phyloP scores from a whole-genome alignment of 2,329 filamentous ascomycete genomes.

The Ascosphaera aggregata region DNA sequence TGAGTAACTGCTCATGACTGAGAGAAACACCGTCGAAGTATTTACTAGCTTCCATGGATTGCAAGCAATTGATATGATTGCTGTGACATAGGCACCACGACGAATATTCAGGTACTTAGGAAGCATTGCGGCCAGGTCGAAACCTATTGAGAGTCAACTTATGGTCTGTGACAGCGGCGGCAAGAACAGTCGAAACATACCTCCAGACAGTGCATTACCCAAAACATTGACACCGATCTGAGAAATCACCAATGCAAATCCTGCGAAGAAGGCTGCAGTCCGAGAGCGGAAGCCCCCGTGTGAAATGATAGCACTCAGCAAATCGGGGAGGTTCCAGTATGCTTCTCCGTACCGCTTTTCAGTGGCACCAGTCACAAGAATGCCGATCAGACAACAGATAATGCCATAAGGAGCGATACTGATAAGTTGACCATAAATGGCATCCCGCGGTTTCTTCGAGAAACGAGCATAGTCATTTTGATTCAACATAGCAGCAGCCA shows the following conservation, averaged over 20 bases:
- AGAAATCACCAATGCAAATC: conserved; percentile 20
- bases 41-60: conserved; percentile 30
- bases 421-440: conserved; percentile 9
- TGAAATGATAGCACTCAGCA: conserved; percentile 7
- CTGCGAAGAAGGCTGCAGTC: conserved; percentile 24
- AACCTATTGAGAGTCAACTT: conserved; percentile 27
- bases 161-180: too few species aligned
- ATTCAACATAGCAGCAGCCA: conserved; percentile 12
- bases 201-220: conserved; percentile 16
- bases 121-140: conserved; percentile 30
- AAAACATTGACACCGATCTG: conserved; percentile 9
- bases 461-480: conserved; percentile 14
- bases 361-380: conserved; percentile 11
- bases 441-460: conserved; percentile 7
- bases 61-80: conserved; percentile 8
- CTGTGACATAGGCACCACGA: conserved; percentile 25
- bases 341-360: conserved; percentile 9
- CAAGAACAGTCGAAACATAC: conserved; percentile 25
- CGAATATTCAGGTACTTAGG: conserved; percentile 32
- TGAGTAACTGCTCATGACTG: conserved; percentile 21
- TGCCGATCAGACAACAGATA: conserved; percentile 9
- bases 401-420: conserved; percentile 8
- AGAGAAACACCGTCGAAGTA: conserved; percentile 23
- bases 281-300: conserved; percentile 8
- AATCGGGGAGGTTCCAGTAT: conserved; percentile 9